Evolutionary conservation across 2,329 filamentous ascomycete species (phyloP).

Genomic region (Calcarisporium arbuscula): DNA sequence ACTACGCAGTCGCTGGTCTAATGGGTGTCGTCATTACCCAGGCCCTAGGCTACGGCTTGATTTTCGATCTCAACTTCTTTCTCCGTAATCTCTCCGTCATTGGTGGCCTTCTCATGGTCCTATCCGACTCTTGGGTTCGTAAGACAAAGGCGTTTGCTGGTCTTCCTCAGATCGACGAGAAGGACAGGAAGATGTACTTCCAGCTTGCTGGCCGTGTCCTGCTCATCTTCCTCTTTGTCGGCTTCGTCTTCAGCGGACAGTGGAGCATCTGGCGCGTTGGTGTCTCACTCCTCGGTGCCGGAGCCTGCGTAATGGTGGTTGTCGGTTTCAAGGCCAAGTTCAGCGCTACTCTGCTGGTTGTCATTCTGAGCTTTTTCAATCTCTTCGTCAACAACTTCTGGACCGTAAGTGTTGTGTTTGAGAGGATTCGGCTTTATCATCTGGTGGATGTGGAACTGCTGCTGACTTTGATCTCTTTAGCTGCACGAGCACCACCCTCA

Average conservation of each 20-base stretch:
- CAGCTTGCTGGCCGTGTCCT: slow-evolving; percentile 93
- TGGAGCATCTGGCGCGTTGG: slow-evolving; percentile 86
- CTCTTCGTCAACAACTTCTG: slow-evolving; percentile 99
- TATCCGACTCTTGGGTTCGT: slow-evolving; percentile 96
- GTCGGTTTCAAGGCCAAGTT: slow-evolving; percentile 99
- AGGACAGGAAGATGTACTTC: slow-evolving; percentile 99
- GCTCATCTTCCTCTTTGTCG: slow-evolving; percentile 94
- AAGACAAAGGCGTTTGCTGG: slow-evolving; percentile 97
- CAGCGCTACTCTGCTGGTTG: slow-evolving; percentile 89
- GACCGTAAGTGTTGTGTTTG: slow-evolving; percentile 74
- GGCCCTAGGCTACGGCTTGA: slow-evolving; percentile 91
- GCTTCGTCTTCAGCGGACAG: slow-evolving; percentile 90
- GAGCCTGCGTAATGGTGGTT: slow-evolving; percentile 96
- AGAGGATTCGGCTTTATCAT: neutral
- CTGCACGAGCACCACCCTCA: slow-evolving; percentile 97
- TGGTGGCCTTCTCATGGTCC: slow-evolving; percentile 93
- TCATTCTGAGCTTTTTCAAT: slow-evolving; percentile 96
- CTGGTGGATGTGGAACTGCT: neutral
- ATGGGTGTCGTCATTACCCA: slow-evolving; percentile 88
- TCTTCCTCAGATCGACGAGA: slow-evolving; percentile 90
- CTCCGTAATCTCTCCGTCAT: slow-evolving; percentile 96
- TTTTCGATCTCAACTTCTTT: slow-evolving; percentile 99
- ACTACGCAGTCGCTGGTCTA: slow-evolving; percentile 85
- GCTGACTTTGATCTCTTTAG: slow-evolving; percentile 36
- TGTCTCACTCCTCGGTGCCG: slow-evolving; percentile 76